phyloP scores from a whole-genome alignment of 306 rosid genomes.

The Cicer cuneatum region DNA sequence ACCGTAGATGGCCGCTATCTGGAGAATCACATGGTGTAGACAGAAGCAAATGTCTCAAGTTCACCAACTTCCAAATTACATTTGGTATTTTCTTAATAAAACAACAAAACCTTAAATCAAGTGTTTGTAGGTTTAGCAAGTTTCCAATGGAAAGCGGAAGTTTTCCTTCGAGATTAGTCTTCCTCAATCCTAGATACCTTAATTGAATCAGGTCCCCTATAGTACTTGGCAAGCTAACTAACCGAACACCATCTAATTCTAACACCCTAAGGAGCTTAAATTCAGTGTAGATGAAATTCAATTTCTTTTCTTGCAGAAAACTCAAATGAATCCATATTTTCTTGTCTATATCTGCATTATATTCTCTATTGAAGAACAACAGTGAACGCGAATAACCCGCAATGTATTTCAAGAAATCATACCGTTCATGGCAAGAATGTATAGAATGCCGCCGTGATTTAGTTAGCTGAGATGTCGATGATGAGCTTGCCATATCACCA shows the following conservation, averaged over 20 bases:
- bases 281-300: constrained; percentile 51
- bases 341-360: constrained; percentile 45
- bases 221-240: constrained; percentile 49
- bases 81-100: constrained; percentile 55
- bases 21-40: constrained; percentile 55
- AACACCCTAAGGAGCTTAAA: constrained; percentile 57
- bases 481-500: constrained; percentile 41
- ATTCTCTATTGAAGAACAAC: constrained; percentile 57
- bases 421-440: constrained; percentile 55
- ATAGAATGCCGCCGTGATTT: constrained; percentile 52
- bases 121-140: constrained; percentile 56
- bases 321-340: constrained; percentile 29
- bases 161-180: constrained; percentile 50
- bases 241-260: constrained; percentile 57
- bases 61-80: constrained; percentile 58
- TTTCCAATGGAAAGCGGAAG: constrained; percentile 55
- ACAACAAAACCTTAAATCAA: constrained; percentile 57
- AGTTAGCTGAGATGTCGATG: constrained; percentile 39
- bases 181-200: constrained; percentile 58
- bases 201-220: constrained; percentile 55
- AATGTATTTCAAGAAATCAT: constrained; percentile 48
- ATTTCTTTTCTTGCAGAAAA: constrained; percentile 51
- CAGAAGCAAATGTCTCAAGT: constrained; percentile 55
- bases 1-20: constrained; percentile 49
- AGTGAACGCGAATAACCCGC: constrained; percentile 52